phyloP scores from a whole-genome alignment of 805 yeast genomes.

The Vanderwaltozyma tropicalis region DNA sequence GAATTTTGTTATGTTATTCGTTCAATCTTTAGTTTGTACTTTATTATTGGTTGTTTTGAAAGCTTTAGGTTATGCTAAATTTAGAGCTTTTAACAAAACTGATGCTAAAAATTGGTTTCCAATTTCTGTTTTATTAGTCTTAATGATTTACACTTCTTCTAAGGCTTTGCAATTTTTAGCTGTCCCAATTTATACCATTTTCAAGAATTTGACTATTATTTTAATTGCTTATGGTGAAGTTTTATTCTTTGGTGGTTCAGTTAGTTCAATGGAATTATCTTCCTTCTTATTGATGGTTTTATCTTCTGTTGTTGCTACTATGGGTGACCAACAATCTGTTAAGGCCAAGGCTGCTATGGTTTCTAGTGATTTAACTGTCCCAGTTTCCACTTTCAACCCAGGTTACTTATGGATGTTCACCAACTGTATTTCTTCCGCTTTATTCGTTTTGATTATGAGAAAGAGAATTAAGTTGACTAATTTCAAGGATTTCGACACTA shows the following conservation, averaged over 20 bases:
- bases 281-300: slow-evolving; percentile 88
- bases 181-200: slow-evolving; percentile 91
- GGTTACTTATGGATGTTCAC: slow-evolving; percentile 97
- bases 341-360: slow-evolving; percentile 24
- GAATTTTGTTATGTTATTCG: slow-evolving; percentile 79
- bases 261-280: slow-evolving; percentile 75
- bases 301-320: slow-evolving; percentile 91
- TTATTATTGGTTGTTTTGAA: slow-evolving; percentile 59
- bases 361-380: slow-evolving; percentile 6
- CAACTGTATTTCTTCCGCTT: slow-evolving; percentile 90
- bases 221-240: slow-evolving; percentile 96
- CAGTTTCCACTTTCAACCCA: slow-evolving; percentile 33
- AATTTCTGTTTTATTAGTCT: slow-evolving; percentile 73
- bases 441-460: slow-evolving; percentile 90
- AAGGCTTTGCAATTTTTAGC: slow-evolving; percentile 82
- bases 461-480: slow-evolving; percentile 95
- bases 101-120: slow-evolving; percentile 95
- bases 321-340: slow-evolving; percentile 53
- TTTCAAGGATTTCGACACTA: slow-evolving; percentile 94
- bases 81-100: slow-evolving; percentile 66
- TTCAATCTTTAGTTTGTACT: slow-evolving; percentile 78
- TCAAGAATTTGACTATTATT: slow-evolving; percentile 90
- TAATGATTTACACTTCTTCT: slow-evolving; percentile 90
- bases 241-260: slow-evolving; percentile 86
- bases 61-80: slow-evolving; percentile 61